A percentile compares a stretch with the other conserved stretches of the same genome.
phyloP scores from a whole-genome alignment of 805 yeast species.

The Hanseniaspora meyeri region DNA sequence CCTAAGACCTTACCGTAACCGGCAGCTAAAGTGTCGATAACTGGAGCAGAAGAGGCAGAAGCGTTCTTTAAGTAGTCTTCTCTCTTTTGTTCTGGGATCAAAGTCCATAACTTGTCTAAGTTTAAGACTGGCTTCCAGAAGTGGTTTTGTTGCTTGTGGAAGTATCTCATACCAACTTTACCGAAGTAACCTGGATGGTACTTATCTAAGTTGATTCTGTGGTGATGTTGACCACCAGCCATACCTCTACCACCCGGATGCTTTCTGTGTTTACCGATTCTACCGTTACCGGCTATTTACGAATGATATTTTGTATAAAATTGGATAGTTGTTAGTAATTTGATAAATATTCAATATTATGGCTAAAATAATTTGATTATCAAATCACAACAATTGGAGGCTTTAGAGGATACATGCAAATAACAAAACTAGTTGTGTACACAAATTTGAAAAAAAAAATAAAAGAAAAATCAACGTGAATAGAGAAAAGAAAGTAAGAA shows the following conservation, averaged over 20 bases:
- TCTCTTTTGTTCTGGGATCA: slow-evolving; percentile 85
- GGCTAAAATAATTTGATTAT: not conserved
- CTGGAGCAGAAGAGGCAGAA: slow-evolving; percentile 87
- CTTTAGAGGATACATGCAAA: not conserved
- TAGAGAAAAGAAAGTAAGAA: slow-evolving; percentile 1
- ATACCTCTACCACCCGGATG: slow-evolving; percentile 99
- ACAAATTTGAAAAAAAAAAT: not conserved
- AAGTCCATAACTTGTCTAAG: slow-evolving; percentile 97
- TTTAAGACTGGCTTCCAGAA: slow-evolving; percentile 97
- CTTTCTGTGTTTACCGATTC: slow-evolving; percentile 99
- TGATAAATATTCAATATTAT: not conserved
- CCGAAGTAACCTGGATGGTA: slow-evolving; percentile 99
- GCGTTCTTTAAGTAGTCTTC: slow-evolving; percentile 82
- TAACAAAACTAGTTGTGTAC: not conserved
- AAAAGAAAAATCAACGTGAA: not conserved
- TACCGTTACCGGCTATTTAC: slow-evolving; percentile 94
- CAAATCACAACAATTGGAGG: not conserved
- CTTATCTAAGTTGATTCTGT: slow-evolving; percentile 99
- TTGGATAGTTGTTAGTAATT: slow-evolving; percentile 8
- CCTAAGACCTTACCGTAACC: slow-evolving; percentile 99
- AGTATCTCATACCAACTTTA: slow-evolving; percentile 99
- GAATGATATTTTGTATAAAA: slow-evolving; percentile 12
- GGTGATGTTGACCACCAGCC: slow-evolving; percentile 99
- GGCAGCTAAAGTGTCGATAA: slow-evolving; percentile 96
- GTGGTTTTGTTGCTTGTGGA: slow-evolving; percentile 88